Conservation (phyloP, 208 protist genomes). For the Leishmania major region DNA sequence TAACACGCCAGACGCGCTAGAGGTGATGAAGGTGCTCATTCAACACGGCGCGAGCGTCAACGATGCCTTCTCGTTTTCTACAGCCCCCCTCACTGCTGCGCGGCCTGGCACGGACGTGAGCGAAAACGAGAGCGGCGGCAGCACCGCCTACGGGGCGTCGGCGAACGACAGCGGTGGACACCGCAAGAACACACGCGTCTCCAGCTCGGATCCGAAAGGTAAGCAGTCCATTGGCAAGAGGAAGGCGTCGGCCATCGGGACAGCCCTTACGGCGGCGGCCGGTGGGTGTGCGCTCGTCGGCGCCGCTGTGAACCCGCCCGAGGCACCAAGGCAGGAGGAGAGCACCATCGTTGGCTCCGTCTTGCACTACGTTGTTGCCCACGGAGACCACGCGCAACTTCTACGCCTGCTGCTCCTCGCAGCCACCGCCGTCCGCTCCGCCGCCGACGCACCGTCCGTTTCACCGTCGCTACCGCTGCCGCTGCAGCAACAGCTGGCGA, state of each 20-base stretch:
- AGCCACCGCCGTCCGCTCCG: slow-evolving; percentile 1
- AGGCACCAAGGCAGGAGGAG: slow-evolving; percentile 11
- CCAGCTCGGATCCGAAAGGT: not conserved
- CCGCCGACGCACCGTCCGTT: not conserved
- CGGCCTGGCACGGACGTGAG: not conserved
- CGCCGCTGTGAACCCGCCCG: not conserved
- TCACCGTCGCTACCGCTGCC: not conserved
- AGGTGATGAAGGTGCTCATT: slow-evolving; percentile 55
- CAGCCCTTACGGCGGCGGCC: not conserved
- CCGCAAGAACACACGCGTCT: not conserved
- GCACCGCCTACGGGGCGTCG: not conserved
- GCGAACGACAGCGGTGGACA: slow-evolving; percentile 7
- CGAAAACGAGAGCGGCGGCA: not conserved
- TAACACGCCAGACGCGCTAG: slow-evolving; percentile 35
- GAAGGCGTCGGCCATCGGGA: not conserved
- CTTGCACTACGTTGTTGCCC: slow-evolving; percentile 76
- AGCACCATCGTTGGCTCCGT: slow-evolving; percentile 40
- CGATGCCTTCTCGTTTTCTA: slow-evolving; percentile 39
- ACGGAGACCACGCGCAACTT: slow-evolving; percentile 59
- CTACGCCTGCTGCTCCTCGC: slow-evolving; percentile 57
- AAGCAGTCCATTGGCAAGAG: not conserved
- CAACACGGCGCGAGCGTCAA: slow-evolving; percentile 59
- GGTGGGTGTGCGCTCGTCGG: not conserved
- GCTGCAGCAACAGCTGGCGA: not conserved
- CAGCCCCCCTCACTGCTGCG: slow-evolving; percentile 1